Conservation (phyloP, 2,329 filamentous ascomycete genomes). For the Cordyceps tenuipes region DNA sequence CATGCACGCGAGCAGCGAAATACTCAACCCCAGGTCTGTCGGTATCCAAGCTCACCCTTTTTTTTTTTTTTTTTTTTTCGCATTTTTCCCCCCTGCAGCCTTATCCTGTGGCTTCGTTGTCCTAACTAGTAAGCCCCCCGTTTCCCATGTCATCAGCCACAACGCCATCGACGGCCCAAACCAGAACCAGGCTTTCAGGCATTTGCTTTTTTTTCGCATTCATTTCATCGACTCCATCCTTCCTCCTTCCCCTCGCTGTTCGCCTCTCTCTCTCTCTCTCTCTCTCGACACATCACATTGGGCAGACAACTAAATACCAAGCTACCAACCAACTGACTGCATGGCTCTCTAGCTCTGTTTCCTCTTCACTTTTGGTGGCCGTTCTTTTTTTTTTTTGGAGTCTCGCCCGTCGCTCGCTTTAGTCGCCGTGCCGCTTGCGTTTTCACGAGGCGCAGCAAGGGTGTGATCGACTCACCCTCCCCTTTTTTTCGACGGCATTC, state of each 20-base stretch:
- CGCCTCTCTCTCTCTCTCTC: not conserved
- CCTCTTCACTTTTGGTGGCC: not conserved
- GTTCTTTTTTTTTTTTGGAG: not conserved
- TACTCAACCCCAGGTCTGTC: too few relatives aligned
- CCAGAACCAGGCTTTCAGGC: too few relatives aligned
- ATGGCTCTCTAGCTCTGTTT: not conserved
- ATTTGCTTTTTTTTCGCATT: not conserved
- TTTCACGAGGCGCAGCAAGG: not conserved
- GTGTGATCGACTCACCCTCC: not conserved
- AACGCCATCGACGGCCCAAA: too few relatives aligned
- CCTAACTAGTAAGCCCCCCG: too few relatives aligned
- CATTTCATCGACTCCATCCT: not conserved
- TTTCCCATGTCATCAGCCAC: too few relatives aligned
- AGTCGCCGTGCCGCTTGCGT: not conserved
- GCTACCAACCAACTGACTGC: not conserved
- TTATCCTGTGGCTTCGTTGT: too few relatives aligned
- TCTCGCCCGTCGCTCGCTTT: not conserved
- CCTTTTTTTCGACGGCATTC: not conserved
- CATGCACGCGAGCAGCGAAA: too few relatives aligned
- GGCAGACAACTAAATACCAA: not conserved
- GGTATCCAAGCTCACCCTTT: too few relatives aligned
- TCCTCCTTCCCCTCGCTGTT: not conserved
- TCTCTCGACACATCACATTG: not conserved
- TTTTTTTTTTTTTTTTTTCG: too few relatives aligned
- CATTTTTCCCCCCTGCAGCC: too few relatives aligned